Conservation (phyloP, 225 moss, liverwort and hornwort genomes). For the Polytrichum formosum region DNA sequence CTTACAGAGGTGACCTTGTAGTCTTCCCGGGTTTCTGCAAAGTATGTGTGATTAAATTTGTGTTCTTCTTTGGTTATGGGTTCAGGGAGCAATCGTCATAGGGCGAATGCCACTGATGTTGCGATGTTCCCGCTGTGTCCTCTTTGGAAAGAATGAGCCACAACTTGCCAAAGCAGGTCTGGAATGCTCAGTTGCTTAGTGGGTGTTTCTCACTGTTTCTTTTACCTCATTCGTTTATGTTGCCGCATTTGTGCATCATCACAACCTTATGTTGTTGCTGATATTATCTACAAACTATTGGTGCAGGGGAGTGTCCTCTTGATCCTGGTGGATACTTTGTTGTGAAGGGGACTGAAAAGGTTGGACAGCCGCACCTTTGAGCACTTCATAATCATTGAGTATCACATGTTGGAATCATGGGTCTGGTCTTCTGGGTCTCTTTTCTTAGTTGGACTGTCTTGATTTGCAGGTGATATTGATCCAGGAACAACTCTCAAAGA, state of each 20-base stretch:
- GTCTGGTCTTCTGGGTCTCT: neutral
- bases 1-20: no score
- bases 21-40: no score
- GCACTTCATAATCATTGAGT: no score
- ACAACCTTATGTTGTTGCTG: no score
- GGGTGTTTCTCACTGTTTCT: no score
- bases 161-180: slow-evolving; percentile 96
- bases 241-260: no score
- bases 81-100: slow-evolving; percentile 79
- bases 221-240: no score
- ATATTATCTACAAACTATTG: neutral
- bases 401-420: no score
- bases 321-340: slow-evolving; percentile 99
- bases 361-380: slow-evolving; percentile 15
- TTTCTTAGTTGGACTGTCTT: slow-evolving; percentile 9
- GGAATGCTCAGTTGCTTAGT: neutral
- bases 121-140: slow-evolving; percentile 94
- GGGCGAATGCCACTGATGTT: slow-evolving; percentile 99
- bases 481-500: slow-evolving; percentile 98
- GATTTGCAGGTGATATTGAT: slow-evolving; percentile 83
- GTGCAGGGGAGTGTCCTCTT: slow-evolving; percentile 96
- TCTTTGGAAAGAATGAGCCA: slow-evolving; percentile 84
- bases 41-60: no score
- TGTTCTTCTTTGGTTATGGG: slow-evolving; percentile 14
- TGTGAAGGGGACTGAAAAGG: slow-evolving; percentile 99